Evolutionary conservation across 2,329 filamentous ascomycete species (phyloP), one percentile per base, ranked within the genome.

Genomic region (Didymella lethalis): DNA sequence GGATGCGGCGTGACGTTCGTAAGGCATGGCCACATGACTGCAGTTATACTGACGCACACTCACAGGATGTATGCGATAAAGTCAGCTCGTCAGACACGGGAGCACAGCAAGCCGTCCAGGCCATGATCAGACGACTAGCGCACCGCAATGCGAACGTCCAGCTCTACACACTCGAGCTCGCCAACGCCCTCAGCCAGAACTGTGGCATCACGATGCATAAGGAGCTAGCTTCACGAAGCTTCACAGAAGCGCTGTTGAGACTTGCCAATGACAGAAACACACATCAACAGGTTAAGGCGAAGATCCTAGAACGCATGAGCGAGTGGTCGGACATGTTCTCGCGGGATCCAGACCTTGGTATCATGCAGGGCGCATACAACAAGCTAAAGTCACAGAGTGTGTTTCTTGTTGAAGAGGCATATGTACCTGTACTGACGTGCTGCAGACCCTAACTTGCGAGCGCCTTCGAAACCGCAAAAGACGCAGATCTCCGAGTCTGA

Each of bases 131-230:
- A 82, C 86, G 93, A 41, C 84, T 97, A 54, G 92, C 93, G 56
- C 93, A 97, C 78, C 89, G 93, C 68, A 97, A 97, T 78, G 93
- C 93, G 63, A 97, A 97, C 77, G 93, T 97, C 26, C 93, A 97
- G 80, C 87, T 97, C 20, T 97, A 97, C 78, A 96, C 93, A 12
- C 87, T 97, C 60, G 70, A 92, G 89, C 89, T 97, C 68, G 93
- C 90, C 63, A 96, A 97, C 79, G 90, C 93, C 20, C 85, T 97
- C 54, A 93, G 91, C 66, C 92, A 97, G 75, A 97, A 97, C 80
- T 97, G 93, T 75, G 93, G 92, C 49, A 85, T 90, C 60, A 85
- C 86, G 65, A 90, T 97, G 79, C 93, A 97, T 80, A 90, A 91
- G 77, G 93, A 97, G 80, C 83, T 97, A 59, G 90, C 93, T 29